Base-by-base conservation (phyloP, 352 stramenopile species). In the Pilasporangium apinafurcum region DNA sequence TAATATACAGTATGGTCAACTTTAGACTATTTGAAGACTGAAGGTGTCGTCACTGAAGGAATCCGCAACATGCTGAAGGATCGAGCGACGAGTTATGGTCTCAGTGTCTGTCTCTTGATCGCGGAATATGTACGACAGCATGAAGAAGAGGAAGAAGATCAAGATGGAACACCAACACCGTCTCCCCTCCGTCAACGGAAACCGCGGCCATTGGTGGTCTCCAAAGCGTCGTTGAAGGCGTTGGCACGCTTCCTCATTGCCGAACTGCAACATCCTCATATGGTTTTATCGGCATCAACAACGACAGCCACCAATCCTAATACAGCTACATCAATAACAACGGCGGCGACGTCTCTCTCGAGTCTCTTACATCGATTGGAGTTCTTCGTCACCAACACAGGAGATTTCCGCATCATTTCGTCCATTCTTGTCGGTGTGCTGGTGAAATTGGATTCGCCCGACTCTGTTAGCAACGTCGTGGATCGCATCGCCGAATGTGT, bases 401-500 rank as follows among this genome's bases (percentile, higher is more conserved):
- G 57, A 5, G 73, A 79, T 30, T 77, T 69, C 18, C 44, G 65
- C 27, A 57, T 64, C 31, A 53, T 89, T 2, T 69, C 59, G 1
- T 65, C 51, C 9, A 62, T 70, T 25, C 55, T 86, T 14, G 68
- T 84, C 14, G 59, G 51, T 21, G 62, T 78, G 27, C 56, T 89
- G 22, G 70, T 55, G 28, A 50, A 53, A n/a, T 65, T 86, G 10
- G 61, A 82, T 39, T 83, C 68, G 22, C 76, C 76, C 7, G 76
- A 89, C 31, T 59, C 70, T 13, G 64, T 86, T 28, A 62, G 68
- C 37, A 78, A 85, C 36, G 62, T 72, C 4, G 52, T 89, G n/a
- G 76, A 86, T 43, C 68, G 68, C 25, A 72, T 89, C 14, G 51
- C 61, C 13, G 73, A 83, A 47, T 86, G 73, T 31, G 61, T 86